Evolutionary conservation across 768 basidiomycete genomes (phyloP).

Genomic region (Lactarius quietus): DNA sequence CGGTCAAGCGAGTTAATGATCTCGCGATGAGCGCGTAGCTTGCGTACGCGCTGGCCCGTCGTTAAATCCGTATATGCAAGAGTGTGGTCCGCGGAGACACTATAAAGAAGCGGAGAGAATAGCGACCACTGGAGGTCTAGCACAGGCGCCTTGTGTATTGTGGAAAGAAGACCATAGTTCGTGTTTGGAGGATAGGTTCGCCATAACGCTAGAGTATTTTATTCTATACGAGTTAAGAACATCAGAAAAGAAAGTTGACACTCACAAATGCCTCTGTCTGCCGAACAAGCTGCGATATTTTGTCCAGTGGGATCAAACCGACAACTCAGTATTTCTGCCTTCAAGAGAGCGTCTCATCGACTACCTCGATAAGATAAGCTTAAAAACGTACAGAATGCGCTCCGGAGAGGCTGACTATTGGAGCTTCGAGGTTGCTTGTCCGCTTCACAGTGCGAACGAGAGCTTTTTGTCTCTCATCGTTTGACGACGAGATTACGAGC

Average conservation of each 20-base stretch:
- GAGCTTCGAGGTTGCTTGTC: slow-evolving; percentile 91
- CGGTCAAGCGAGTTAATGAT: slow-evolving; percentile 89
- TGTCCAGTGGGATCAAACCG: slow-evolving; percentile 93
- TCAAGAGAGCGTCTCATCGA: background rate
- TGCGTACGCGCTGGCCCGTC: slow-evolving; percentile 75
- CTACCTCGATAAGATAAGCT: background rate
- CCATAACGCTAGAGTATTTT: slow-evolving; percentile 64
- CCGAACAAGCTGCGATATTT: slow-evolving; percentile 88
- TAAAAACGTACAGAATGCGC: slow-evolving; percentile 68
- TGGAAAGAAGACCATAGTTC: slow-evolving; percentile 85
- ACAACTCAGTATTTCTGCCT: slow-evolving; percentile 88
- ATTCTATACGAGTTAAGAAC: background rate
- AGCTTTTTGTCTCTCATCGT: slow-evolving; percentile 71
- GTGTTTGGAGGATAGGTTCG: slow-evolving; percentile 87
- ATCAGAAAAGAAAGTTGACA: slow-evolving; percentile 27
- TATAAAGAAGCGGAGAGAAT: slow-evolving; percentile 66
- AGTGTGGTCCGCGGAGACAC: slow-evolving; percentile 87
- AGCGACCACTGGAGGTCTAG: slow-evolving; percentile 92
- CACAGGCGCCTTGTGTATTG: slow-evolving; percentile 85
- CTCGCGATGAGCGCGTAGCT: slow-evolving; percentile 85
- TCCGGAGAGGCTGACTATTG: slow-evolving; percentile 87
- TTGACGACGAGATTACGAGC: slow-evolving; percentile 71
- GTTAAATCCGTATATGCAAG: slow-evolving; percentile 74
- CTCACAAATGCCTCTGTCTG: slow-evolving; percentile 88
- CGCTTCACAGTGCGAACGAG: slow-evolving; percentile 82